Evolutionary conservation across 2,329 filamentous ascomycete genomes (phyloP).

Genomic region (Penicillium sp.): DNA sequence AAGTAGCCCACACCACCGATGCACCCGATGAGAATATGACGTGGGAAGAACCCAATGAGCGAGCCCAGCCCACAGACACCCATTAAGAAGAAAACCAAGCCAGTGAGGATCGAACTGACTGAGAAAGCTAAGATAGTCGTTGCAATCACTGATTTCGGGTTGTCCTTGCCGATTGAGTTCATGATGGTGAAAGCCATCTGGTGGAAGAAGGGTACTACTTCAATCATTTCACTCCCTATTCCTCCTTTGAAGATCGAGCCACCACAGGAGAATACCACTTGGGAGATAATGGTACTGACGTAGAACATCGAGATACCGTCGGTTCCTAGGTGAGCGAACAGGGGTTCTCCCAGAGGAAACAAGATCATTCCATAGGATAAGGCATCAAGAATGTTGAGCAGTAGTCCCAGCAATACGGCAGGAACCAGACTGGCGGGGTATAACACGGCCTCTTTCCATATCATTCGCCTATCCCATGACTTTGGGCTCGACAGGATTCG

Average conservation of each 20-base stretch:
- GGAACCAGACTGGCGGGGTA: constrained; percentile 71
- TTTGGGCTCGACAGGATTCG: constrained; percentile 58
- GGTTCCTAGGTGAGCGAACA: constrained; percentile 81
- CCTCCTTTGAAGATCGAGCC: constrained; percentile 87
- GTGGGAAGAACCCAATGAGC: constrained; percentile 92
- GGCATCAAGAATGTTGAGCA: constrained; percentile 91
- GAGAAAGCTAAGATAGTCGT: constrained; percentile 93
- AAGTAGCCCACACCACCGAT: constrained; percentile 98
- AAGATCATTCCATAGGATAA: constrained; percentile 96
- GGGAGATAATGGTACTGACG: constrained; percentile 92
- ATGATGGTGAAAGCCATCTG: constrained; percentile 95
- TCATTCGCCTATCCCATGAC: constrained; percentile 65
- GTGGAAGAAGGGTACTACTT: constrained; percentile 98
- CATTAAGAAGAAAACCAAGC: constrained; percentile 86
- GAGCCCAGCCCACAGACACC: constrained; percentile 84
- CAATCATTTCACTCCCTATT: constrained; percentile 95
- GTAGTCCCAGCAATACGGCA: constrained; percentile 79
- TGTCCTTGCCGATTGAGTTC: constrained; percentile 69
- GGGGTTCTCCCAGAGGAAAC: constrained; percentile 81
- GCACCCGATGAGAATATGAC: constrained; percentile 93
- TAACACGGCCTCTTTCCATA: constrained; percentile 64
- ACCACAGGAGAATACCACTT: constrained; percentile 79
- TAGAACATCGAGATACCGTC: constrained; percentile 99
- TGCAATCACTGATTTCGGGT: constrained; percentile 81
- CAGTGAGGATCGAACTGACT: constrained; percentile 85